A percentile compares a stretch with the other conserved stretches of the same genome.
Evolutionary conservation across 495 filamentous ascomycete species (phyloP).

Genomic region (Penicillium desertorum): DNA sequence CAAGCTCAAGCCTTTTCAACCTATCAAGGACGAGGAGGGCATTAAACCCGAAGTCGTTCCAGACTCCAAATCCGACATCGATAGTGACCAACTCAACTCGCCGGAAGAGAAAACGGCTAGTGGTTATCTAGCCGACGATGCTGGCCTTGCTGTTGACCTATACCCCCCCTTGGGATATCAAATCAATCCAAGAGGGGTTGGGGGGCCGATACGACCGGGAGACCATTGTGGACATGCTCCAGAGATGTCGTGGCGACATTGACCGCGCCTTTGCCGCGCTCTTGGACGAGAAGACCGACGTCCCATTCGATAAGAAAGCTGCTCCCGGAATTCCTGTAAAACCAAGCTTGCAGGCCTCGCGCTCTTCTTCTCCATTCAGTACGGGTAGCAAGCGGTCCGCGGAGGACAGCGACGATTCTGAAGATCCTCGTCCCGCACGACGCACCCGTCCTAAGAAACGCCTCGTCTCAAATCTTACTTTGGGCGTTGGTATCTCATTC

Average conservation of each 20-base stretch:
- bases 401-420: constrained; percentile 45
- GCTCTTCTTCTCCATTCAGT: constrained; percentile 48
- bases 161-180: constrained; percentile 61
- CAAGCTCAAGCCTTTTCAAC: not conserved
- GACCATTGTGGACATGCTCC: constrained; percentile 56
- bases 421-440: constrained; percentile 34
- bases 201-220: constrained; percentile 55
- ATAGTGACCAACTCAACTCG: not conserved
- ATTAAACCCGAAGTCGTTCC: constrained; percentile 20
- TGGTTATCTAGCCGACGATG: constrained; percentile 14
- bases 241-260: constrained; percentile 60
- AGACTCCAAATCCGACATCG: constrained; percentile 19
- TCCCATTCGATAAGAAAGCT: constrained; percentile 25
- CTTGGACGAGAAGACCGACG: constrained; percentile 49
- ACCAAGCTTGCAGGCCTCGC: constrained; percentile 39
- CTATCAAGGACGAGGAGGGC: not conserved
- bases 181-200: constrained; percentile 56
- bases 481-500: constrained; percentile 48
- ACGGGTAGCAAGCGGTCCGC: constrained; percentile 52
- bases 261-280: constrained; percentile 59
- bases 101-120: not conserved
- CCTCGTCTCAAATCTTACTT: constrained; percentile 44
- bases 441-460: constrained; percentile 39
- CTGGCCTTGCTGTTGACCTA: constrained; percentile 38
- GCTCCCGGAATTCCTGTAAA: constrained; percentile 36